Conservation (phyloP, 768 basidiomycete genomes). For the Boletus tomentosulus region DNA sequence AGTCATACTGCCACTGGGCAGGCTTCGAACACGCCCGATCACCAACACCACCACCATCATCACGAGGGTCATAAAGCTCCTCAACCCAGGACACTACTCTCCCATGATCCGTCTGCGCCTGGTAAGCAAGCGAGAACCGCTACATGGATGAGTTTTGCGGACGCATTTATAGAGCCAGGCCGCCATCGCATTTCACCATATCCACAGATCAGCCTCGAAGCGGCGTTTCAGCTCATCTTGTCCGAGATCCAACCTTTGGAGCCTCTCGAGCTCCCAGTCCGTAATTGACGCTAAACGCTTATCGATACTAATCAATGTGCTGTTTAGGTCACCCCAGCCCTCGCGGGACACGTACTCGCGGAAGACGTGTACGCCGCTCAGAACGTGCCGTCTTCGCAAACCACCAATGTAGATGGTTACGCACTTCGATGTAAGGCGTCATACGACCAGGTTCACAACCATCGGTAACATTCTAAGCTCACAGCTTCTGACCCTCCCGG, state of each 20-base stretch:
- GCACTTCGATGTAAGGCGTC: constrained; percentile 60
- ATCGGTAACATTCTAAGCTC: neutral
- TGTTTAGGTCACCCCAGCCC: constrained; percentile 50
- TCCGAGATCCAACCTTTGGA: constrained; percentile 43
- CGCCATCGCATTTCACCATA: constrained; percentile 79
- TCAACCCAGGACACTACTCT: constrained; percentile 52
- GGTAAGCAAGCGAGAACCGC: constrained; percentile 40
- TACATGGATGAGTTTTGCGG: neutral
- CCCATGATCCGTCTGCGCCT: constrained; percentile 65
- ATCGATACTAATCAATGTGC: neutral
- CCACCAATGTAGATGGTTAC: constrained; percentile 89
- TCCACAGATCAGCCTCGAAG: constrained; percentile 60
- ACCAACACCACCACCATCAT: constrained; percentile 34
- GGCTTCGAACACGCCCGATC: constrained; percentile 19
- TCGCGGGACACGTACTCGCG: constrained; percentile 71
- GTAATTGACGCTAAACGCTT: constrained; percentile 7
- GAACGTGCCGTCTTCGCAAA: constrained; percentile 58
- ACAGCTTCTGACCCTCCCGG: constrained; percentile 64
- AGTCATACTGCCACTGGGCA: constrained; percentile 14
- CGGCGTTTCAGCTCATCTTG: constrained; percentile 58
- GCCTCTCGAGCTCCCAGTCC: constrained; percentile 40
- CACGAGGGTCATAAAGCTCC: constrained; percentile 45
- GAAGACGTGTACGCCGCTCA: constrained; percentile 66
- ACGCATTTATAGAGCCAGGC: constrained; percentile 46
- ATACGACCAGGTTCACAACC: neutral